These are phyloP conservation scores for Zizania latifolia DNA, from an alignment of 176 grass and related monocot genomes.

Conservation along the genomic window DNA sequence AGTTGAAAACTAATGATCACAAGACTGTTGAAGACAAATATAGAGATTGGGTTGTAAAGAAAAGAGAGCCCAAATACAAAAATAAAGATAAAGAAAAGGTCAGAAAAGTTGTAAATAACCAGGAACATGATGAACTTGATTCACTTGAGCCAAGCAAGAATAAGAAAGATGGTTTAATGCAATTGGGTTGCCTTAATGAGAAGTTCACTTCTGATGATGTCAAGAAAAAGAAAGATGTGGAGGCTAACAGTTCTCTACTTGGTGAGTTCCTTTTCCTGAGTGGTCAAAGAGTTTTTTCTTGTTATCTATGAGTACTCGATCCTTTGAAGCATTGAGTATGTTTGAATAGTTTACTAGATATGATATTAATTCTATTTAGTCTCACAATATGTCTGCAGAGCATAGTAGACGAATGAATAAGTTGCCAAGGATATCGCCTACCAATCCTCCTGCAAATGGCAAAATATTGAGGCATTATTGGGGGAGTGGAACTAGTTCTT, in stretches of 20 bases:
- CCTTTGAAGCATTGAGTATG: background rate
- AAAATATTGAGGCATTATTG: background rate
- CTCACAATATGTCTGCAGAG: conserved; percentile 32
- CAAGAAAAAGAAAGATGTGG: conserved; percentile 43
- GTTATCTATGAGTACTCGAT: background rate
- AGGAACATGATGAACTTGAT: conserved; percentile 30
- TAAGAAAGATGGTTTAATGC: conserved; percentile 16
- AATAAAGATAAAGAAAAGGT: conserved; percentile 12
- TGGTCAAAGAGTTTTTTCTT: background rate
- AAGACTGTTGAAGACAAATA: conserved; percentile 25
- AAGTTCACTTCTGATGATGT: conserved; percentile 18
- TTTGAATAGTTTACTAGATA: background rate
- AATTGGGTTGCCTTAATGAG: conserved; percentile 1
- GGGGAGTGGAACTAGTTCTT: background rate
- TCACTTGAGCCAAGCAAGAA: background rate
- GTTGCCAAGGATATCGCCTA: conserved; percentile 22
- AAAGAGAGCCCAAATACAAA: conserved; percentile 29
- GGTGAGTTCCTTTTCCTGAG: conserved; percentile 19
- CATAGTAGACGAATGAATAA: conserved; percentile 11
- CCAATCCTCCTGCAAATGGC: conserved; percentile 5
- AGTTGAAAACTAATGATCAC: conserved; percentile 12
- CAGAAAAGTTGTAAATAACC: conserved; percentile 20
- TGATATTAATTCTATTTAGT: conserved; percentile 3
- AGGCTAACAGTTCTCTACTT: conserved; percentile 24
- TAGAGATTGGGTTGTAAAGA: conserved; percentile 8